These are phyloP conservation scores for Symbiodinium pilosum DNA, from an alignment of 73 alveolate genomes.

Conservation along the genomic window DNA sequence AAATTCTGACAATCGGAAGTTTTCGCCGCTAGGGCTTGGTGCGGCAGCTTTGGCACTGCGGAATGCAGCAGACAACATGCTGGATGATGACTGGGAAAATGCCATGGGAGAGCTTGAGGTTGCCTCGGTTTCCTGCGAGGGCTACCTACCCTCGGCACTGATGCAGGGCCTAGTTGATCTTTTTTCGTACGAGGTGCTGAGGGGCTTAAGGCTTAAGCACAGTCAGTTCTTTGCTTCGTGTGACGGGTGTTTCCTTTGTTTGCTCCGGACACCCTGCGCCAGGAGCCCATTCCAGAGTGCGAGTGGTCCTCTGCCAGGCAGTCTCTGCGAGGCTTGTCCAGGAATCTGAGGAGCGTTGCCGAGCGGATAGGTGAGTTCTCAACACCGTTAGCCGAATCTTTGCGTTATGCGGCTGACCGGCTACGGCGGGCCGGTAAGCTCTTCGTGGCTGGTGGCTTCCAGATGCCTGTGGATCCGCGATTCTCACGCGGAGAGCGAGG, in stretches of 20 bases:
- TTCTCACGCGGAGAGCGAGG: slow-evolving; percentile 67
- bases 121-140: slow-evolving; percentile 62
- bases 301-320: neutral
- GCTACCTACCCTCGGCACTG: slow-evolving; percentile 33
- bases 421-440: neutral
- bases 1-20: slow-evolving; percentile 47
- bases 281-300: neutral
- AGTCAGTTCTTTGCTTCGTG: too few species aligned
- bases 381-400: neutral
- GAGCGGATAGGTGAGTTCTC: neutral
- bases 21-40: slow-evolving; percentile 55
- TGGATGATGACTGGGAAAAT: slow-evolving; percentile 88
- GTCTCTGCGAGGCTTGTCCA: neutral
- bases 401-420: neutral
- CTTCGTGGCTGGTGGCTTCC: slow-evolving; percentile 26
- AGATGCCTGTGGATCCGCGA: slow-evolving; percentile 83
- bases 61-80: slow-evolving; percentile 77
- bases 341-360: slow-evolving; percentile 8
- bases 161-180: slow-evolving; percentile 65
- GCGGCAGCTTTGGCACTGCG: slow-evolving; percentile 68
- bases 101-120: slow-evolving; percentile 93
- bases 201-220: neutral
- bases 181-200: slow-evolving; percentile 37
- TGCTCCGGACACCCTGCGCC: neutral
- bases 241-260: neutral